A percentile compares a stretch with the other conserved stretches of the same genome.
Evolutionary conservation across 257 asterid genomes (phyloP).

Genomic region (Solanum tarapatanum): DNA sequence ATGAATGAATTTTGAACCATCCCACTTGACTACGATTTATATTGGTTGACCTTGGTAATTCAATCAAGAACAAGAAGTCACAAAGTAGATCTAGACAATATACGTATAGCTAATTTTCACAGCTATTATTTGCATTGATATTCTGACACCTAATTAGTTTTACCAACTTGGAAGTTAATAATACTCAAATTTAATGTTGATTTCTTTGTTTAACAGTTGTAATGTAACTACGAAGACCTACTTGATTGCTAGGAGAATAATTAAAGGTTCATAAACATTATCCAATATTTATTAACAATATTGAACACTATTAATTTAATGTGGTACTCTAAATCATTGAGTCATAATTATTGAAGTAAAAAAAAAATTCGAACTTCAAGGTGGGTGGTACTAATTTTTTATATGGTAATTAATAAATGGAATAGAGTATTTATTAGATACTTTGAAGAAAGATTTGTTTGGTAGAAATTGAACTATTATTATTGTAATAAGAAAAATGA

Average conservation of each 20-base stretch:
- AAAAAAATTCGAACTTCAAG: background rate
- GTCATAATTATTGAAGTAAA: background rate
- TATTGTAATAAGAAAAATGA: background rate
- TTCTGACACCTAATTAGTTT: background rate
- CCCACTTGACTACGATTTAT: too few relatives aligned
- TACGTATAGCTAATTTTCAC: background rate
- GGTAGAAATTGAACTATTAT: background rate
- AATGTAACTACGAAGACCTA: background rate
- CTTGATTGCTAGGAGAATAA: background rate
- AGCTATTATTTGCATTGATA: background rate
- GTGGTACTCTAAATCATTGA: background rate
- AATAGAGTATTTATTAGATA: background rate
- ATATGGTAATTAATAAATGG: background rate
- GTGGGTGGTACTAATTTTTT: background rate
- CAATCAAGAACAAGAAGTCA: background rate
- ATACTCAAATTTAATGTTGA: background rate
- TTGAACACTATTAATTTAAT: background rate
- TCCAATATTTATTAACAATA: background rate
- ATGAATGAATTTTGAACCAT: too few relatives aligned
- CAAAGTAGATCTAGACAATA: background rate
- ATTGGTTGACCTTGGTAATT: background rate
- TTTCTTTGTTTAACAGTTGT: background rate
- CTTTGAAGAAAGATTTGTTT: background rate
- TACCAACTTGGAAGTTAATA: background rate
- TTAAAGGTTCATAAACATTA: background rate